These are phyloP conservation scores for Camellia granthamiana DNA, from an alignment of 148 eudicot genomes.

Conservation along the genomic window DNA sequence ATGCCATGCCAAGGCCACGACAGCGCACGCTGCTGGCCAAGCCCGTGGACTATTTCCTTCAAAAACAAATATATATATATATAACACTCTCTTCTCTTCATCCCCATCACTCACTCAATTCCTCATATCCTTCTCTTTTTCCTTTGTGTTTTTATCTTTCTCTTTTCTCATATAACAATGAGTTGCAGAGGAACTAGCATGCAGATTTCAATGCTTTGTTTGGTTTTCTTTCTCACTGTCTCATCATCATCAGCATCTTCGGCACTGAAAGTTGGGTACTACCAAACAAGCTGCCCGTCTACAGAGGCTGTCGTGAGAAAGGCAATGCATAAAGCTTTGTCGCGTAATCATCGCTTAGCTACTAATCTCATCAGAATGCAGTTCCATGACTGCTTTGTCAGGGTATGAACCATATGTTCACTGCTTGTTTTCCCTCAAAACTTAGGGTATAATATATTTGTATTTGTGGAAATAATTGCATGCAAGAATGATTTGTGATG, in stretches of 20 bases:
- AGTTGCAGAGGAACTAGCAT: background rate
- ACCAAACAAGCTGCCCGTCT: slow-evolving; percentile 30
- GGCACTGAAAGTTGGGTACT: slow-evolving; percentile 26
- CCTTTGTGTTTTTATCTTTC: background rate
- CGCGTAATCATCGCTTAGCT: slow-evolving; percentile 34
- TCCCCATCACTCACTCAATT: background rate
- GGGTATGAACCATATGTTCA: slow-evolving; percentile 26
- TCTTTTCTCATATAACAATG: background rate
- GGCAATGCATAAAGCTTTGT: slow-evolving; percentile 27
- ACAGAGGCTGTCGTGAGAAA: slow-evolving; percentile 36
- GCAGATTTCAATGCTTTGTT: background rate
- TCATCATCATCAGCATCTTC: slow-evolving; percentile 5
- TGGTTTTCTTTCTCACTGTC: slow-evolving; percentile 9
- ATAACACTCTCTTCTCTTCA: background rate
- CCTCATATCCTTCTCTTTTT: background rate
- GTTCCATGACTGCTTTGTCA: slow-evolving; percentile 50
- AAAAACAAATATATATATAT: background rate
- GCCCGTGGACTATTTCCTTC: too few species aligned
- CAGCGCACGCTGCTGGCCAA: too few species aligned
- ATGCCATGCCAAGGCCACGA: too few species aligned
- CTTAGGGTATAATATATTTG: too few species aligned
- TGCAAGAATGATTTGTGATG: too few species aligned
- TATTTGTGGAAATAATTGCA: too few species aligned
- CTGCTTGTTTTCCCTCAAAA: too few species aligned
- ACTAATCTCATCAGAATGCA: slow-evolving; percentile 46